Conservation (phyloP, 2,329 filamentous ascomycete genomes). For the Biscogniauxia mediterranea region DNA sequence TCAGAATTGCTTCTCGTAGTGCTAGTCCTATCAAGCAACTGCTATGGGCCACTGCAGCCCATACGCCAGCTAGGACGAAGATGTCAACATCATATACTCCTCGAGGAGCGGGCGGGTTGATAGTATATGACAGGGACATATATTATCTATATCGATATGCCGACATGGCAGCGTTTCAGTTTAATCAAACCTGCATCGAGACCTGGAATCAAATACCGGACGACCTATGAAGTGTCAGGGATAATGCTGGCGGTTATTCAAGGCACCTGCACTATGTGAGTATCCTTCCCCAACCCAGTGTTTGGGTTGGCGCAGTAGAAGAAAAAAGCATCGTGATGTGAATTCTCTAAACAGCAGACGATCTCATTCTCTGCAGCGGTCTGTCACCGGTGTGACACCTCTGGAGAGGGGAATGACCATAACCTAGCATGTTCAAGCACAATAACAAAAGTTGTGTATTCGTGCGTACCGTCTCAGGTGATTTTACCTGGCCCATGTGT, state of each 20-base stretch:
- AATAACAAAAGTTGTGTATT: neutral
- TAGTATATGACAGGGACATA: neutral
- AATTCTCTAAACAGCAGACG: neutral
- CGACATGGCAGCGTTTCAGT: neutral
- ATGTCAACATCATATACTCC: neutral
- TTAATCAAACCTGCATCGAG: neutral
- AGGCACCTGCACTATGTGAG: neutral
- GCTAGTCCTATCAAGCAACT: neutral
- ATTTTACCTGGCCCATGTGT: neutral
- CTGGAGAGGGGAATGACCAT: neutral
- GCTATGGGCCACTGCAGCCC: neutral
- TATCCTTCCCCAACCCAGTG: neutral
- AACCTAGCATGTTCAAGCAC: neutral
- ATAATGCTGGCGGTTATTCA: neutral
- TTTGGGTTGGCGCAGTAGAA: neutral
- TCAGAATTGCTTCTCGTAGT: neutral
- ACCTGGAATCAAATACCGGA: neutral
- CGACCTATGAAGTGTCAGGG: neutral
- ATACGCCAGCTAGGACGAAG: neutral
- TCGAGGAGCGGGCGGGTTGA: neutral
- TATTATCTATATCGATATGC: neutral
- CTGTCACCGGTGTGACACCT: neutral
- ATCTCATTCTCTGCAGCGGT: neutral
- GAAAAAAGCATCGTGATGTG: neutral
- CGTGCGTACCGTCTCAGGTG: neutral